phyloP scores from a whole-genome alignment of 805 yeast species.

The Candida glaebosa region DNA sequence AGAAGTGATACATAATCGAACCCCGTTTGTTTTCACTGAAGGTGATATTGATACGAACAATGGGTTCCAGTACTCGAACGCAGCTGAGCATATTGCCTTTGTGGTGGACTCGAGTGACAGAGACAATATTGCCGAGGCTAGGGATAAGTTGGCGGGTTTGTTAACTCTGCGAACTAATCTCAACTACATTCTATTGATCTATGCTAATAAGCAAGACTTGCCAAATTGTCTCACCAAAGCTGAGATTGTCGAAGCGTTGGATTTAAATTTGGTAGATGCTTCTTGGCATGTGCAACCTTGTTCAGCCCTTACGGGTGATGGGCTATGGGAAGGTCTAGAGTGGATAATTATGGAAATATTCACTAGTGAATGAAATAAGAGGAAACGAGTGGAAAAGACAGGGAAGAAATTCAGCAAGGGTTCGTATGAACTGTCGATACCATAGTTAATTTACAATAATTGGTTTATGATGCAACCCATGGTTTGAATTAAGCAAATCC shows the following conservation, averaged over 20 bases:
- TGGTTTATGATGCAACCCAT: too few relatives aligned
- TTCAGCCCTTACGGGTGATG: conserved; percentile 40
- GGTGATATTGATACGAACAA: not conserved
- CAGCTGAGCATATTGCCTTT: conserved; percentile 34
- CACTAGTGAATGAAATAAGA: not conserved
- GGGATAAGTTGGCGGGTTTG: conserved; percentile 43
- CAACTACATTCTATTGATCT: conserved; percentile 37
- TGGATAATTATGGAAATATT: conserved; percentile 14
- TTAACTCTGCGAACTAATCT: conserved; percentile 41
- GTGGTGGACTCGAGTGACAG: conserved; percentile 43
- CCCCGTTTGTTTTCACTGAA: not conserved
- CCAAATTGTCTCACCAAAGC: conserved; percentile 45
- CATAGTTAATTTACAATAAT: too few relatives aligned
- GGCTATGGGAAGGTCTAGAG: conserved; percentile 36
- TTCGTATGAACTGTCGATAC: too few relatives aligned
- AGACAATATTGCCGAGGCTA: conserved; percentile 41
- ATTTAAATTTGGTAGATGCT: conserved; percentile 40
- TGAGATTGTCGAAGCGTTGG: conserved; percentile 41
- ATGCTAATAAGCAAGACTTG: conserved; percentile 43
- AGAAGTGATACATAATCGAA: not conserved
- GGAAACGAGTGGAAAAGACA: not conserved
- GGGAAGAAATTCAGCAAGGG: not conserved
- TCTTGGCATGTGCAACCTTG: conserved; percentile 43
- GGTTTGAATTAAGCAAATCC: too few relatives aligned
- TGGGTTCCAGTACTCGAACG: conserved; percentile 12